Evolutionary conservation across 148 eudicot genomes (phyloP), one percentile per base, ranked within the genome.

Genomic region (Selenicereus undatus): DNA sequence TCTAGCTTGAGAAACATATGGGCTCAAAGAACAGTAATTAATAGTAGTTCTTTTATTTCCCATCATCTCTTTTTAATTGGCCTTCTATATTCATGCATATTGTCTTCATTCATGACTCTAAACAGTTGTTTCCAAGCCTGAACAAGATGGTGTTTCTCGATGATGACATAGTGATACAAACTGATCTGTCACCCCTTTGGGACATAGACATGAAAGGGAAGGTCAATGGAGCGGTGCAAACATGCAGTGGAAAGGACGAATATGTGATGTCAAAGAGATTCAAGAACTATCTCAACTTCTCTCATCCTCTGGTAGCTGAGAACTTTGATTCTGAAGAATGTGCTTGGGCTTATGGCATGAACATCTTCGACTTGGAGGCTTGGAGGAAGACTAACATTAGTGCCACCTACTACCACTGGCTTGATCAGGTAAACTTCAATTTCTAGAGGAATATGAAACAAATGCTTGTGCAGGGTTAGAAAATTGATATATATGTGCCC

Each of bases 261-360:
- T 93, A 84, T 85, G 97, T 95, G 36, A 95, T 95, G 98, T 89
- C 98, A 1, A 94, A 94, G 86, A 85, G 87, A 79, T 81, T 91
- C 36, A 93, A 91, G 83, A 94, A 87, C 83, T 94, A 93, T 69
- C 79, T 94, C 73, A 93, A 94, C 83, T 94, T 93, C 62, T 94
- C 98, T 60, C 98, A 94, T 85, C 95, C 97, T 29, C 48, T 93
- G 82, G 90, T 94, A 84, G 66, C 90, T 18, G 76, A 88, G 0
- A 88, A 83, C 70, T 93, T 94, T 69, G 82, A 91, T 74, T 88
- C 94, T 16, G 83, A 90, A n/a, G 97, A 94, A 86, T 93, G 98
- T 88, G 98, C 98, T 72, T 93, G 98, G 97, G 98, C 97, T 76
- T 93, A 93, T 82, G 97, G 98, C 48, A 95, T 95, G 98, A 93